Evolutionary conservation across 2,329 filamentous ascomycete species (phyloP), one percentile per base, ranked within the genome.

Genomic region (Exophiala dermatitidis): DNA sequence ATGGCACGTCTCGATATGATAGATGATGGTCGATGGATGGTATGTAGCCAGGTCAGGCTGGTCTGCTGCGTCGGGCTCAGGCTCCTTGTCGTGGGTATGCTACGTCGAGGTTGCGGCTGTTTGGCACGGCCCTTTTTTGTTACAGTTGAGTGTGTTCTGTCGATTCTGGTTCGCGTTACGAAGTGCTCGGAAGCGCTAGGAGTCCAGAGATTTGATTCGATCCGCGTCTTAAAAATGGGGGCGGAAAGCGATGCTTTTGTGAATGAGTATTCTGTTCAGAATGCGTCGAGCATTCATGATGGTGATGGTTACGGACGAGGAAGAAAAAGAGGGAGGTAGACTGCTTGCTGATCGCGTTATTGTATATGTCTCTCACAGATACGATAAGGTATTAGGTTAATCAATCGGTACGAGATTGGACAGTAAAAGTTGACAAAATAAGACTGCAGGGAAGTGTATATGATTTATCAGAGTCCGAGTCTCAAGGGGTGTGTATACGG

Each of bases 1-100:
- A 64, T 52, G 62, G 63, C 26, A 63, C 60, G 50, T 51, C 52
- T 41, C 30, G 53, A 33, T 59, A 54, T 49, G 59, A 60, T 46
- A 57, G 52, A 62, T 33, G 30, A 10, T 37, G n/a, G 7, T 31
- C 12, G 37, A 19, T 19, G 19, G 19, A 19, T 19, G 19, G 19
- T 19, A 19, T 19, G 19, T 19, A 19, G 19, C 19, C 19, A 19
- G 19, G 19, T 19, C 19, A 19, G 19, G 19, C 19, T 19, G 19
- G 19, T 19, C 19, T 19, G 19, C 19, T 19, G 19, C 19, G 19
- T 19, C 19, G 19, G 19, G 19, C 19, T 19, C 19, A 19, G 19
- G 19, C 19, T 19, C 19, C 19, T 19, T 19, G 19, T 19, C 19
- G 19, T 19, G 19, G 19, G 19, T 19, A 19, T 19, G 19, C 19